Evolutionary conservation across 805 yeast genomes (phyloP).

Genomic region (Lipomyces chichibuensis): DNA sequence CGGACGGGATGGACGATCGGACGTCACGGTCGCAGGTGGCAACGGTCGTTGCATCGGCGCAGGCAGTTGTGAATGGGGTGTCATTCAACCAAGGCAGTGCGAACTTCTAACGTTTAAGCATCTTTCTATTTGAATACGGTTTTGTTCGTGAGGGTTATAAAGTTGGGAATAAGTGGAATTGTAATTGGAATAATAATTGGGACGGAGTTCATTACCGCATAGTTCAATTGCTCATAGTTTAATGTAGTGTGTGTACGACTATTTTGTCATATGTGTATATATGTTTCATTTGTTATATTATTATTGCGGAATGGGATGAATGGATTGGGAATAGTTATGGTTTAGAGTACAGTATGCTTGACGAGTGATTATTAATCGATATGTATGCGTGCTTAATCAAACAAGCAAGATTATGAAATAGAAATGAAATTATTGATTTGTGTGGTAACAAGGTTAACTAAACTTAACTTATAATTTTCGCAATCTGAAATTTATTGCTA

Average conservation of each 20-base stretch:
- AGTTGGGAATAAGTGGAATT: background rate
- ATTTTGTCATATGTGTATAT: background rate
- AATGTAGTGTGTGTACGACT: background rate
- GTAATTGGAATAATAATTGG: background rate
- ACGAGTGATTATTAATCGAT: background rate
- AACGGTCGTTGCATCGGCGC: background rate
- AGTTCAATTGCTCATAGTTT: background rate
- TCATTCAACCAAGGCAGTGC: background rate
- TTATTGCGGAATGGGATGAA: background rate
- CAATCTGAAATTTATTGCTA: too few relatives aligned
- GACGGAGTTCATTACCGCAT: background rate
- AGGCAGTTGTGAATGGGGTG: background rate
- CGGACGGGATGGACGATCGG: conserved; percentile 7
- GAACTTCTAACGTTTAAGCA: background rate
- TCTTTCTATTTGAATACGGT: background rate
- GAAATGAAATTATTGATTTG: too few relatives aligned
- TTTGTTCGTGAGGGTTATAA: background rate
- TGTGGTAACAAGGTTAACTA: too few relatives aligned
- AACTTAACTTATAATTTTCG: too few relatives aligned
- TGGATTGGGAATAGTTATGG: background rate
- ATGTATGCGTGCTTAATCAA: background rate
- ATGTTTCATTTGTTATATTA: background rate
- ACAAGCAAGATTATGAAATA: too few relatives aligned
- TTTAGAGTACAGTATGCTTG: background rate
- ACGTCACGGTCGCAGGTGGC: background rate